Base-by-base conservation (phyloP, 78 protist genomes). In the Chrysochromulina tobinii region DNA sequence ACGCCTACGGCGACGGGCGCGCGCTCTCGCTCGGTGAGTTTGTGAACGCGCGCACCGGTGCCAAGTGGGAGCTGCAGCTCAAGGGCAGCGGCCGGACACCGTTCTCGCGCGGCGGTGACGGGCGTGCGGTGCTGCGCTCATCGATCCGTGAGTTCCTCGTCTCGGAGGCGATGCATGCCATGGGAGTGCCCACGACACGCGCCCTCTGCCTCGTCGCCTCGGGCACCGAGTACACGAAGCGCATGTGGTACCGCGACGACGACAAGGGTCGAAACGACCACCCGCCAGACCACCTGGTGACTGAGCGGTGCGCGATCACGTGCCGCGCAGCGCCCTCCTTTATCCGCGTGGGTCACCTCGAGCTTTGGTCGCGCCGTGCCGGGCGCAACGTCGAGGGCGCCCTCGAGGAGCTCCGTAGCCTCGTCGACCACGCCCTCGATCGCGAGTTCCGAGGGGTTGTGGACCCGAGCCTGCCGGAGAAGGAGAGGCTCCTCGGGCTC, bases 31-130 rank as follows among this genome's bases (percentile, higher is more conserved):
- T 96, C 23, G 98, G 97, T 25, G 97, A 95, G 89, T 66, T 88
- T 17, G 77, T 59, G 85, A 1, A 2, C 59, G 23, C 23, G 48
- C 38, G 38, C 38, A 8, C 21, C 54, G 92, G 92, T 15, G 53
- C 61, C 48, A 85, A 93, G 64, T 91, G 94, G 95, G 95, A 94
- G 81, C 23, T 94, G 59, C 94, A 91, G 75, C 87, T 91, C 69
- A 91, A 96, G 81, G 98, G 98, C 17, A 92, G 92, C 0, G 98
- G 98, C n/a, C 25, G 9, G 61, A 96, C 98, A 0, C 98, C 98
- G 0, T 97, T 81, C 93, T 94, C 95, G 25, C 93, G 98, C 38
- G 51, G 61, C 18, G 98, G 93, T 38, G 98, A 97, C 58, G 98
- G 98, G 4, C 91, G 98, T 21, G 95, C 95, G 12, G 97, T 97